These are phyloP conservation scores for Serendipita sp. DNA, from an alignment of 768 basidiomycete species.

Conservation along the genomic window DNA sequence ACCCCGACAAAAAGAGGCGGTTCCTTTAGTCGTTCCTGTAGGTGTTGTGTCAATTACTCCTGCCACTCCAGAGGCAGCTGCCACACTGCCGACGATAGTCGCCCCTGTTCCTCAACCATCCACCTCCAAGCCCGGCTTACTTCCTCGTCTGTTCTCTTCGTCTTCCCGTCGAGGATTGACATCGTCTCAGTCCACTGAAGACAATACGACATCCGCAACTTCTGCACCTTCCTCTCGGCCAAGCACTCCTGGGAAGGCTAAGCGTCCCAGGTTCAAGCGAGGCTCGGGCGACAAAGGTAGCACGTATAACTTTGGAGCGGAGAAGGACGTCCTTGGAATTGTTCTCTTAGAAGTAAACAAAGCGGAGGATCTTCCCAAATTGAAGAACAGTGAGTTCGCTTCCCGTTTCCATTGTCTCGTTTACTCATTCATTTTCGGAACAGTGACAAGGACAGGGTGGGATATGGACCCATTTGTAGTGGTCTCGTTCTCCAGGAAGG, in stretches of 20 bases:
- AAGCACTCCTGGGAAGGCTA: slow-evolving; percentile 11
- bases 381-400: slow-evolving; percentile 62
- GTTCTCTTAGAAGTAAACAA: slow-evolving; percentile 85
- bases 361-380: slow-evolving; percentile 67
- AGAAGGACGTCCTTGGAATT: slow-evolving; percentile 79
- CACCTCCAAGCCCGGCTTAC: slow-evolving; percentile 8
- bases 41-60: slow-evolving; percentile 12
- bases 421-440: background rate
- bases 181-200: background rate
- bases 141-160: slow-evolving; percentile 4
- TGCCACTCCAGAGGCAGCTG: slow-evolving; percentile 11
- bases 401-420: slow-evolving; percentile 9
- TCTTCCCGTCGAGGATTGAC: slow-evolving; percentile 1
- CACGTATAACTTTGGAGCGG: slow-evolving; percentile 45
- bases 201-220: background rate
- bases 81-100: slow-evolving; percentile 15
- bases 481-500: slow-evolving; percentile 90
- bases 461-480: slow-evolving; percentile 99
- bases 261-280: slow-evolving; percentile 25
- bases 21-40: slow-evolving; percentile 10
- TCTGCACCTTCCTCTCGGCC: slow-evolving; percentile 3
- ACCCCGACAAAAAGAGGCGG: slow-evolving; percentile 8
- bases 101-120: slow-evolving; percentile 13
- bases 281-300: slow-evolving; percentile 23
- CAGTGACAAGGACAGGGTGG: slow-evolving; percentile 75